phyloP scores from a whole-genome alignment of 2,329 filamentous ascomycete species.

The Myrmaecium sp. region DNA sequence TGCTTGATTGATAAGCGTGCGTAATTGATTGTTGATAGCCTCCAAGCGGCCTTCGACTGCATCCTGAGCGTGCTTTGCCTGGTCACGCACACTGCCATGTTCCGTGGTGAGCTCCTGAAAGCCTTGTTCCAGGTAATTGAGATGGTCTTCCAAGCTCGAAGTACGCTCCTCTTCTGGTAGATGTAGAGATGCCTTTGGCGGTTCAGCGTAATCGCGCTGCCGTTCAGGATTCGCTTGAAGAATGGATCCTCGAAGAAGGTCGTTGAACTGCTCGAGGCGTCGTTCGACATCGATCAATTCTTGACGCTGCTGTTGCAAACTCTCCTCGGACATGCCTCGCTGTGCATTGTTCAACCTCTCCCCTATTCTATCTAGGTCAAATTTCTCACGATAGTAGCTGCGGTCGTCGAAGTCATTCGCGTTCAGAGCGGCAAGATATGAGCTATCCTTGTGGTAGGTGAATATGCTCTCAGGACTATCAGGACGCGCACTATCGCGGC shows the following conservation, averaged over 20 bases:
- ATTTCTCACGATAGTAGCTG: conserved; percentile 53
- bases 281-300: conserved; percentile 45
- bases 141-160: conserved; percentile 33
- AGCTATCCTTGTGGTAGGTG: conserved; percentile 41
- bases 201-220: conserved; percentile 15
- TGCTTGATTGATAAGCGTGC: conserved; percentile 24
- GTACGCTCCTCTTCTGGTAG: conserved; percentile 7
- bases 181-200: conserved; percentile 10
- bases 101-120: conserved; percentile 44
- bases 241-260: conserved; percentile 49
- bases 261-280: conserved; percentile 51
- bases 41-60: conserved; percentile 23
- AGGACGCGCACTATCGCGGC: conserved; percentile 35
- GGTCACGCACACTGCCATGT: conserved; percentile 22
- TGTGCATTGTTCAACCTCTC: conserved; percentile 2
- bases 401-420: conserved; percentile 59
- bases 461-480: conserved; percentile 65
- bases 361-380: conserved; percentile 38
- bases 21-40: conserved; percentile 45
- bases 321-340: conserved; percentile 7
- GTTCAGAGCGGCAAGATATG: too few relatives aligned
- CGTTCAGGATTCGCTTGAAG: conserved; percentile 41
- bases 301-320: conserved; percentile 19
- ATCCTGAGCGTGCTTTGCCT: conserved; percentile 9
- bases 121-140: conserved; percentile 55